A percentile compares a stretch with the other conserved stretches of the same genome.
Conservation (phyloP, 768 basidiomycete species). For the Suillus subalutaceus region DNA sequence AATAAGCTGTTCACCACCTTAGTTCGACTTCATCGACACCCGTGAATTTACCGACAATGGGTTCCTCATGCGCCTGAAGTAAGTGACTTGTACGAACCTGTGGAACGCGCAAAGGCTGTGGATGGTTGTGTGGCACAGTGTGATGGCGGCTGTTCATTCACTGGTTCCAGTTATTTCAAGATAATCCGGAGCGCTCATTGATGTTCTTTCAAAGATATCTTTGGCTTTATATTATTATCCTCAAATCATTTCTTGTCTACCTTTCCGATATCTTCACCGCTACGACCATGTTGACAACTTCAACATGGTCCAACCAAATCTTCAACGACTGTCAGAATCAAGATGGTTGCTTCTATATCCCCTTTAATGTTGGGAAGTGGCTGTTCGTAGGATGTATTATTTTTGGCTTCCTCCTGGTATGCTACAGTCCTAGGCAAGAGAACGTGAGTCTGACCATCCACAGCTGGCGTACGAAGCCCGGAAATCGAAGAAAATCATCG, state of each 20-base stretch:
- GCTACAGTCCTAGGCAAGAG: conserved; percentile 25
- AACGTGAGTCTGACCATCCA: conserved; percentile 18
- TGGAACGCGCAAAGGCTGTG: background rate
- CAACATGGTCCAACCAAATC: conserved; percentile 90
- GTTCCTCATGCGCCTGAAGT: conserved; percentile 88
- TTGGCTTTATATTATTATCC: conserved; percentile 89
- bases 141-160: conserved; percentile 1
- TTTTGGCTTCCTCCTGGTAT: conserved; percentile 92
- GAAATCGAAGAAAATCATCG: conserved; percentile 93
- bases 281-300: conserved; percentile 92
- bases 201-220: conserved; percentile 65
- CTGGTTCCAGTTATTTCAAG: background rate
- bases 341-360: conserved; percentile 79
- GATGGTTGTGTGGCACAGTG: background rate
- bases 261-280: conserved; percentile 98
- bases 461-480: conserved; percentile 90
- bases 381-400: conserved; percentile 98
- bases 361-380: conserved; percentile 92
- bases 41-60: conserved; percentile 90
- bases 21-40: conserved; percentile 98
- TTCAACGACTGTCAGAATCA: conserved; percentile 69
- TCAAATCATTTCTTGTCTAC: conserved; percentile 97
- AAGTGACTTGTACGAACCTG: conserved; percentile 24
- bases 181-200: conserved; percentile 14
- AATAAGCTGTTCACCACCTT: conserved; percentile 6